Conservation (phyloP, 495 filamentous ascomycete species). For the Xylaria venustula region DNA sequence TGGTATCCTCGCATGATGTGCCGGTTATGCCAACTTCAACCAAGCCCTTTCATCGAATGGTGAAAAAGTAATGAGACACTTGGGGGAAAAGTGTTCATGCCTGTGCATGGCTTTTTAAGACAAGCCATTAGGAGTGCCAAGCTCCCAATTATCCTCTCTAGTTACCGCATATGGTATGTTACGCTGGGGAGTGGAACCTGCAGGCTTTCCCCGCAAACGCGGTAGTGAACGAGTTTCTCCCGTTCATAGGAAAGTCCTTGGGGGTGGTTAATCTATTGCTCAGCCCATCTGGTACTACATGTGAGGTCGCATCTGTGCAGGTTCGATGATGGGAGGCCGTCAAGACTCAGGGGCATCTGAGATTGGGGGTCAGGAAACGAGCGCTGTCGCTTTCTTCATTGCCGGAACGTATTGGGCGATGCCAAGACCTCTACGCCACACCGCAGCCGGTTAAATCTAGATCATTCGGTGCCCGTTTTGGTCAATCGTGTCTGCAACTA, state of each 20-base stretch:
- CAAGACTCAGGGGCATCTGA: no score
- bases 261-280: neutral
- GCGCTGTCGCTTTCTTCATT: neutral
- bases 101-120: neutral
- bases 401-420: neutral
- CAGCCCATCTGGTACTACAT: neutral
- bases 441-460: slow-evolving; percentile 12
- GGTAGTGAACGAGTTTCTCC: neutral
- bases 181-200: slow-evolving; percentile 3
- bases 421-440: neutral
- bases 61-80: neutral
- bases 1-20: slow-evolving; percentile 20
- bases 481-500: no score
- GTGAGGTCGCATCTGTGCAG: neutral
- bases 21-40: neutral
- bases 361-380: no score
- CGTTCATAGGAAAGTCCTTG: neutral
- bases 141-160: neutral
- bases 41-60: neutral
- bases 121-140: neutral
- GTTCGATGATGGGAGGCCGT: neutral
- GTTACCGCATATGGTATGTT: slow-evolving; percentile 12
- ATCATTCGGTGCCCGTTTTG: neutral
- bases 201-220: slow-evolving; percentile 2
- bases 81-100: neutral